These are phyloP conservation scores for Adansonia madagascariensis DNA, from an alignment of 441 rosid genomes.

Conservation along the genomic window DNA sequence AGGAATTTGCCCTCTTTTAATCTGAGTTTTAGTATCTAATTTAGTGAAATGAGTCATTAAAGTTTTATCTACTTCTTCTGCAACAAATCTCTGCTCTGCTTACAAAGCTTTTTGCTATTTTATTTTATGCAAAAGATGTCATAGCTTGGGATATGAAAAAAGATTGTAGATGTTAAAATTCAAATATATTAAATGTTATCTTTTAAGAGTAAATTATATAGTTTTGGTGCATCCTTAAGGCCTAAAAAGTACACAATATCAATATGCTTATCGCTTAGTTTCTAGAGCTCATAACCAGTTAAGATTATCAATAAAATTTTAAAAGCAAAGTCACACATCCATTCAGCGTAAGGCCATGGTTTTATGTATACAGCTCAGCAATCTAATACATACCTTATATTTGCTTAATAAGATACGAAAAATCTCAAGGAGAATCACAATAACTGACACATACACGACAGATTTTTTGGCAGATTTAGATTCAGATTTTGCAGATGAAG, in stretches of 20 bases:
- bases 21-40: constrained; percentile 23
- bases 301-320: background rate
- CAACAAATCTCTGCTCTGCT: background rate
- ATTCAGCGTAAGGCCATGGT: background rate
- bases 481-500: background rate
- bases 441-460: background rate
- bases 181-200: too few relatives aligned
- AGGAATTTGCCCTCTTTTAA: constrained; percentile 29
- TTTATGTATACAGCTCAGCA: background rate
- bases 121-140: background rate
- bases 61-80: background rate
- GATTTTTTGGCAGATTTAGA: background rate
- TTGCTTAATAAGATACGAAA: background rate
- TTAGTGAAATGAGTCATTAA: background rate
- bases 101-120: constrained; percentile 2
- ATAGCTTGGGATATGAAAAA: background rate
- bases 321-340: background rate
- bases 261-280: background rate
- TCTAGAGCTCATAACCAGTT: background rate
- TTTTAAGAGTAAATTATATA: too few relatives aligned
- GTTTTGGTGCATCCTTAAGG: background rate
- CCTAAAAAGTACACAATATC: background rate
- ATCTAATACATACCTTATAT: background rate
- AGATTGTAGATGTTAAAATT: too few relatives aligned
- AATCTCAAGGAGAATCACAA: background rate